Percentiles rank a stretch among this genome's conserved stretches.
Evolutionary conservation across 495 filamentous ascomycete species (phyloP).

Genomic region (Talaromyces borbonicus): DNA sequence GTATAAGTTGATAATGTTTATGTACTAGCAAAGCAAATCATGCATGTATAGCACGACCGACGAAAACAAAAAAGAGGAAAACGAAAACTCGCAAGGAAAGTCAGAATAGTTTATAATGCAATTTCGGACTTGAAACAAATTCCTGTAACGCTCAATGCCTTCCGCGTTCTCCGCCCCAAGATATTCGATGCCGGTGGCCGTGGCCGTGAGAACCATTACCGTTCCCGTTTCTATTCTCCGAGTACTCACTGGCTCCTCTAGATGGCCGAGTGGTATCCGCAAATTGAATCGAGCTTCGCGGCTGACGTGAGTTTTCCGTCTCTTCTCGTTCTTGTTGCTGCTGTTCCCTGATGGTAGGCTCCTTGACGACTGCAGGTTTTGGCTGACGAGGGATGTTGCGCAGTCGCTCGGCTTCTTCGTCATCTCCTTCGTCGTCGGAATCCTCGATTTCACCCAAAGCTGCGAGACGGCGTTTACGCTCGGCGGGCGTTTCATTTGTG

Average conservation of each 20-base stretch:
- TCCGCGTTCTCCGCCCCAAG: conserved; percentile 25
- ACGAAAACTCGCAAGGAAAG: background rate
- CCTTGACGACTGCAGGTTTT: conserved; percentile 11
- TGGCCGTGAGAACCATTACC: conserved; percentile 6
- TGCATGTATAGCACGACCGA: background rate
- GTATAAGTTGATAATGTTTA: background rate
- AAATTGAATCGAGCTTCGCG: conserved; percentile 23
- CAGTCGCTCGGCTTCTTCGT: conserved; percentile 30
- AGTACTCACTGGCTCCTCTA: background rate
- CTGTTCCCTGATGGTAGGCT: conserved; percentile 23
- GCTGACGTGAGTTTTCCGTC: conserved; percentile 12
- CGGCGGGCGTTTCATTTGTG: conserved; percentile 67
- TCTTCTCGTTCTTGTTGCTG: conserved; percentile 22
- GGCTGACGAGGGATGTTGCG: conserved; percentile 2
- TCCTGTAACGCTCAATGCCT: conserved; percentile 10
- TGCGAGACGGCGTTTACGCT: conserved; percentile 71
- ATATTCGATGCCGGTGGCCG: conserved; percentile 8
- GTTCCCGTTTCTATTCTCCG: conserved; percentile 19
- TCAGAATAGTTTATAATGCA: too few species aligned
- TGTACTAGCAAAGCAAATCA: background rate
- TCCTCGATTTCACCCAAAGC: conserved; percentile 62
- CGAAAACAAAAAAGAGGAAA: background rate
- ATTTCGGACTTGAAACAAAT: too few species aligned
- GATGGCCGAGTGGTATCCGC: conserved; percentile 21
- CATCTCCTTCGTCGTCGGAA: conserved; percentile 54